Base-by-base conservation (phyloP, 2,329 filamentous ascomycete species). In the Aureobasidium sp. region DNA sequence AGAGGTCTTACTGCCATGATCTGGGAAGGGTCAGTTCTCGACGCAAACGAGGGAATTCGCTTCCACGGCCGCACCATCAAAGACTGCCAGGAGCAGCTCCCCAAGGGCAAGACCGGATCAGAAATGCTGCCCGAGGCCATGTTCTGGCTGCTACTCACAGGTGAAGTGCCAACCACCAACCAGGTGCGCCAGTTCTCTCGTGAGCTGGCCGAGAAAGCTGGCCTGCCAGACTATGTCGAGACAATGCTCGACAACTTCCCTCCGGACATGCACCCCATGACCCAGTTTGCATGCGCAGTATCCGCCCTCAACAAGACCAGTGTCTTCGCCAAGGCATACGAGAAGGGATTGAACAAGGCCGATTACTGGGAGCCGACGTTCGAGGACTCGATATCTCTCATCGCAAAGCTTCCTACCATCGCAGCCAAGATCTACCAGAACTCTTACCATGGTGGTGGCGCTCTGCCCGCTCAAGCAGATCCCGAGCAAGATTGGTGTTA, bases 311-410 rank as follows among this genome's bases (percentile, higher is more conserved):
- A 96, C 79, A 90, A 96, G 75, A 91, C 91, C 68, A 96, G 91
- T 69, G 85, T 88, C 71, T 99, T 99, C 68, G 94, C 93, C 66
- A 92, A 91, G 77, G 89, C 89, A 27, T 99, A 99, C 76, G 93
- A 92, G 75, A 79, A 88, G 68, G 94, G 94, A 39, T 78, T 97
- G 67, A 89, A 87, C 82, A 99, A 97, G 82, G 90, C 91, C 59
- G 91, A 97, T 69, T 97, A 97, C 84, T 99, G 94, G 94, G 94
- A 97, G 79, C 91, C 93, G 16, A 96, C 91, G 47, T 97, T 96
- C 72, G 93, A 97, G 73, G 94, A 99, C 79, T 87, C 84, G 75
- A 96, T 99, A 75, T 90, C 88, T 51, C 83, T 99, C 65, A 84
- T 99, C 61, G 94, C 93, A 65, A 99, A 99, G 82, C 87, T 99